These are phyloP conservation scores for Cladosporium sp. DNA, from an alignment of 2,329 filamentous ascomycete genomes.

Conservation along the genomic window DNA sequence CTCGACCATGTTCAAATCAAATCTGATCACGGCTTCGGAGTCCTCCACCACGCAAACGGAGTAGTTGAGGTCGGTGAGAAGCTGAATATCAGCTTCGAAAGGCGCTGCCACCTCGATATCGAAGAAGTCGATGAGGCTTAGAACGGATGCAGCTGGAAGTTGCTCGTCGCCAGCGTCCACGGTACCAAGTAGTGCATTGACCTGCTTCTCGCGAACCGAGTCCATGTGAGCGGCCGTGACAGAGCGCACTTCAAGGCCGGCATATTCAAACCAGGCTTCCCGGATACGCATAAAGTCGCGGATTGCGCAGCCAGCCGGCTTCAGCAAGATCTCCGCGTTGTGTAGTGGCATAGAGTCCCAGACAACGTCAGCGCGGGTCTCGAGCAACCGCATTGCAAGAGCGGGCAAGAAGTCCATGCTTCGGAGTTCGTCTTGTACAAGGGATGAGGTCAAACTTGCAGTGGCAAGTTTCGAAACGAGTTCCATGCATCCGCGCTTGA, in stretches of 20 bases:
- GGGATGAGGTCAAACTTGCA: slow-evolving; percentile 68
- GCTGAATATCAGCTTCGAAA: slow-evolving; percentile 48
- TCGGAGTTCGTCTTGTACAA: slow-evolving; percentile 75
- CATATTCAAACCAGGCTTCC: slow-evolving; percentile 76
- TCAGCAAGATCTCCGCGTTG: slow-evolving; percentile 63
- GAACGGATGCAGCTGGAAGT: slow-evolving; percentile 68
- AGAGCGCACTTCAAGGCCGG: slow-evolving; percentile 76
- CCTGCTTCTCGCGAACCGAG: slow-evolving; percentile 51
- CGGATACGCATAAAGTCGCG: slow-evolving; percentile 74
- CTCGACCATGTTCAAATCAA: slow-evolving; percentile 65
- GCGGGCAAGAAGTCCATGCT: slow-evolving; percentile 74
- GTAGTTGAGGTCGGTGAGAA: slow-evolving; percentile 64
- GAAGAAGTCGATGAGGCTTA: slow-evolving; percentile 91
- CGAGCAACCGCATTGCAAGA: slow-evolving; percentile 56
- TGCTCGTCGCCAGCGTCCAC: slow-evolving; percentile 61
- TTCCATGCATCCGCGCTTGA: slow-evolving; percentile 44
- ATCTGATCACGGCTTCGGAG: slow-evolving; percentile 54
- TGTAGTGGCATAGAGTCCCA: slow-evolving; percentile 68
- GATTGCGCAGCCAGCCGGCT: slow-evolving; percentile 62
- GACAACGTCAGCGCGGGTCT: background rate
- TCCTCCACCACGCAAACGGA: slow-evolving; percentile 59
- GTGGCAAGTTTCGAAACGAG: slow-evolving; percentile 79
- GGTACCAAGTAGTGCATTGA: slow-evolving; percentile 69
- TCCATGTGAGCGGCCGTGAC: slow-evolving; percentile 39
- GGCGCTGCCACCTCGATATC: slow-evolving; percentile 54